Conservation (phyloP, 2,329 filamentous ascomycete genomes). For the Sporothrix pseudoabietina region DNA sequence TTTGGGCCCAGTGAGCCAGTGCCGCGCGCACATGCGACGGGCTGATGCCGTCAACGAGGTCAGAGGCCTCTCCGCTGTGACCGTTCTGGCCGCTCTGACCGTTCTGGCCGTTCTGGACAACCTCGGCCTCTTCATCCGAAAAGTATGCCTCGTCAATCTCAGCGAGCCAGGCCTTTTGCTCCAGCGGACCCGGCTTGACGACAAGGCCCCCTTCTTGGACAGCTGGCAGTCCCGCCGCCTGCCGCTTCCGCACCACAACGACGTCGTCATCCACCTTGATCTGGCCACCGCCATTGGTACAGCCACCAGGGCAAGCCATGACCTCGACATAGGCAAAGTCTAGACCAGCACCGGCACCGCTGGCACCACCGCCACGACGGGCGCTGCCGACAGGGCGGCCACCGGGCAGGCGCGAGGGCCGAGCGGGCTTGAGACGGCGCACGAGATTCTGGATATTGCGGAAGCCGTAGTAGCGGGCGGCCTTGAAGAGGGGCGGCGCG, state of each 20-base stretch:
- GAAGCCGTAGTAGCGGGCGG: constrained; percentile 94
- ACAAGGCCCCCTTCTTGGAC: no score
- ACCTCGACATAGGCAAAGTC: constrained; percentile 96
- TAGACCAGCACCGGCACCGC: constrained; percentile 50
- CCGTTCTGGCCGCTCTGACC: background rate
- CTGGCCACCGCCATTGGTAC: constrained; percentile 96
- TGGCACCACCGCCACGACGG: constrained; percentile 44
- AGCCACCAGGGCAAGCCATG: constrained; percentile 98
- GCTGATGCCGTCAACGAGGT: constrained; percentile 64
- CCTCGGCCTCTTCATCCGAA: constrained; percentile 60
- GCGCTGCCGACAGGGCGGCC: constrained; percentile 62
- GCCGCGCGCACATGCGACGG: constrained; percentile 65
- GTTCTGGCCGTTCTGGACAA: background rate
- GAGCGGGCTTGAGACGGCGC: constrained; percentile 81
- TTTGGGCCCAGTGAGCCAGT: constrained; percentile 73
- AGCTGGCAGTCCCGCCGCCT: background rate
- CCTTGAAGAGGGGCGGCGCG: constrained; percentile 66
- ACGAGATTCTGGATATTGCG: constrained; percentile 98
- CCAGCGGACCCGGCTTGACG: constrained; percentile 66
- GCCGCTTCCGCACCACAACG: constrained; percentile 50
- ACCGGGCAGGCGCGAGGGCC: constrained; percentile 76
- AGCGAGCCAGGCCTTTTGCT: constrained; percentile 84
- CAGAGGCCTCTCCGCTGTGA: background rate
- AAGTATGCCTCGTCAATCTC: constrained; percentile 89
- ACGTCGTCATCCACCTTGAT: constrained; percentile 84